Conservation (phyloP, 192 early-diverging fungal genomes). For the Backusella mclennaniae region DNA sequence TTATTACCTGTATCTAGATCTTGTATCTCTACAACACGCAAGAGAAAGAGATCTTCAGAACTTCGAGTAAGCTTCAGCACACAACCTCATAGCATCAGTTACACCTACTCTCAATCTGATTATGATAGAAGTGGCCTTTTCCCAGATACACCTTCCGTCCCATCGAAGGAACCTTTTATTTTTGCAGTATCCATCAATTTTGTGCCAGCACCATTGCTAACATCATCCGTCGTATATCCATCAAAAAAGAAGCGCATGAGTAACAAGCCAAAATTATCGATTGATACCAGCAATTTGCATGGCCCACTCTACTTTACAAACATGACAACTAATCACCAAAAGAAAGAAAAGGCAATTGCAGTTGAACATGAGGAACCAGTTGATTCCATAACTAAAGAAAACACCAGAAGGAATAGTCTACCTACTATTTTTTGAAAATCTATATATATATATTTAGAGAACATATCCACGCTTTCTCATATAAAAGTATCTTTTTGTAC, state of each 20-base stretch:
- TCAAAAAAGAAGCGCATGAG: slow-evolving; percentile 14
- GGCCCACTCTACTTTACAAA: slow-evolving; percentile 27
- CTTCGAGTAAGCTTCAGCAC: slow-evolving; percentile 22
- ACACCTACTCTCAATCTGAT: slow-evolving; percentile 26
- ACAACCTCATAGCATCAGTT: slow-evolving; percentile 12
- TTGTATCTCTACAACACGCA: slow-evolving; percentile 2
- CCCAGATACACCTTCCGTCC: slow-evolving; percentile 3
- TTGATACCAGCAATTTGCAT: slow-evolving; percentile 26
- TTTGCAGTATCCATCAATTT: slow-evolving; percentile 17
- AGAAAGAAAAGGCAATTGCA: not conserved
- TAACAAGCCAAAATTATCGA: slow-evolving; percentile 19
- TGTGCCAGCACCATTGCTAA: not conserved
- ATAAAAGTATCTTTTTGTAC: not conserved
- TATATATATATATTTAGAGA: not conserved
- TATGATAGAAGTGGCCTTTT: slow-evolving; percentile 31
- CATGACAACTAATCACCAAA: slow-evolving; percentile 28
- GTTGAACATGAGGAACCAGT: not conserved
- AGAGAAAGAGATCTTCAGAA: slow-evolving; percentile 4
- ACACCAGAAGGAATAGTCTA: slow-evolving; percentile 22
- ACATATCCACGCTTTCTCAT: not conserved
- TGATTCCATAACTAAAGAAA: slow-evolving; percentile 11
- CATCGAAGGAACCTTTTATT: not conserved
- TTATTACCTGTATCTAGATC: not conserved
- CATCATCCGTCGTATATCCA: not conserved
- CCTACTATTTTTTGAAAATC: not conserved